phyloP scores from a whole-genome alignment of 2,329 filamentous ascomycete genomes.

The Periconia sp. region DNA sequence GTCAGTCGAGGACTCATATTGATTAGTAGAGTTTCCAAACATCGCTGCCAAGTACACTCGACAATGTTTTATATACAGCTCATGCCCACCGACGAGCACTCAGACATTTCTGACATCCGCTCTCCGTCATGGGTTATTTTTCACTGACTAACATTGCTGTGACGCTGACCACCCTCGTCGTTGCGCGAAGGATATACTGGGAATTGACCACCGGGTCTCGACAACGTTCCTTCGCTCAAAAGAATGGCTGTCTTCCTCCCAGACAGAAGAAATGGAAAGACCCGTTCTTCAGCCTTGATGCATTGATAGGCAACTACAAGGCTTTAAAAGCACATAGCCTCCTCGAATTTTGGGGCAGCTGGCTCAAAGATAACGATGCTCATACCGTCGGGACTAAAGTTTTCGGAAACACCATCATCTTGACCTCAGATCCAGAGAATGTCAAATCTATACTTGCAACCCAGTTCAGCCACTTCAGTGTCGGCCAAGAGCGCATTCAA shows the following conservation, averaged over 20 bases:
- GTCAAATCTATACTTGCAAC: conserved; percentile 24
- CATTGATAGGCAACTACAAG: conserved; percentile 43
- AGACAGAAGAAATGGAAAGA: conserved; percentile 49
- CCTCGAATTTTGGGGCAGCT: conserved; percentile 6
- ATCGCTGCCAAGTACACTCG: background rate
- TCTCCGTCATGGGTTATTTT: background rate
- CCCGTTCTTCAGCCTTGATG: conserved; percentile 49
- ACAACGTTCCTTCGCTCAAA: conserved; percentile 35
- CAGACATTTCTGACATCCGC: background rate
- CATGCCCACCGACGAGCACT: background rate
- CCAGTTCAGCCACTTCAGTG: conserved; percentile 19
- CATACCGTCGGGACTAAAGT: conserved; percentile 13
- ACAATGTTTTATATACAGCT: background rate
- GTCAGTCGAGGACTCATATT: background rate
- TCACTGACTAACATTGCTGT: background rate
- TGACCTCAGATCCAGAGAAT: conserved; percentile 29
- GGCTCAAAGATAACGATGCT: conserved; percentile 5
- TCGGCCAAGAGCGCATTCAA: conserved; percentile 18
- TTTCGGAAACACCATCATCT: conserved; percentile 11
- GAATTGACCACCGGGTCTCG: conserved; percentile 28
- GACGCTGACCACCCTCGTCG: background rate
- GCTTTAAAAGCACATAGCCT: conserved; percentile 31
- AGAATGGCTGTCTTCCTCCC: conserved; percentile 50
- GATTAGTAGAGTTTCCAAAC: background rate
- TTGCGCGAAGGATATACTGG: conserved; percentile 17